phyloP scores from a whole-genome alignment of 306 rosid genomes.

The Pachyrhizus erosus region DNA sequence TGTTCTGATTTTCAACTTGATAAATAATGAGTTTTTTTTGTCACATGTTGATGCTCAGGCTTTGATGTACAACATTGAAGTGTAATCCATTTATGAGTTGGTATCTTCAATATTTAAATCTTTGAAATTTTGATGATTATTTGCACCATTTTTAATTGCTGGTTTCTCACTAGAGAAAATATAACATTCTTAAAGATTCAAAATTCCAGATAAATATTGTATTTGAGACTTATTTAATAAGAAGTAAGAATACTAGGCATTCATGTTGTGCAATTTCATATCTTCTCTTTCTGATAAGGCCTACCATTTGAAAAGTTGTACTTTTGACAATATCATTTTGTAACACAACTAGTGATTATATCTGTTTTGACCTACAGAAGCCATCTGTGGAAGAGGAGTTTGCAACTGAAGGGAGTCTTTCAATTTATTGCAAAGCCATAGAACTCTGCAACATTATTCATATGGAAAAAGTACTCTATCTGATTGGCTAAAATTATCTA shows the following conservation, averaged over 20 bases:
- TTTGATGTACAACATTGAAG: constrained; percentile 14
- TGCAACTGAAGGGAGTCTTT: constrained; percentile 78
- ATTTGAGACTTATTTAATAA: constrained; percentile 29
- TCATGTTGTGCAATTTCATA: constrained; percentile 51
- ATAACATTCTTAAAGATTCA: constrained; percentile 18
- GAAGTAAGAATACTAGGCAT: constrained; percentile 53
- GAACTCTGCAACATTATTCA: constrained; percentile 77
- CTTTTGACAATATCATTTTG: not conserved
- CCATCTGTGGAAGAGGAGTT: constrained; percentile 63
- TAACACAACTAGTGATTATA: not conserved
- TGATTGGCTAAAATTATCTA: constrained; percentile 13
- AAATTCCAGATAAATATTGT: constrained; percentile 1
- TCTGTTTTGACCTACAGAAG: constrained; percentile 48
- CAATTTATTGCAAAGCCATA: constrained; percentile 79
- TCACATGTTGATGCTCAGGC: not conserved
- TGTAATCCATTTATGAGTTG: not conserved
- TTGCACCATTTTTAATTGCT: constrained; percentile 17
- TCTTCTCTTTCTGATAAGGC: constrained; percentile 24
- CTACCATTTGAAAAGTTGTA: not conserved
- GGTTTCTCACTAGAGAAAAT: constrained; percentile 26
- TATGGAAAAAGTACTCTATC: constrained; percentile 58
- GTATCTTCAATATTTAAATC: too few relatives aligned
- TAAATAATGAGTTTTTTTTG: not conserved
- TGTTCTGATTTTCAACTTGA: not conserved
- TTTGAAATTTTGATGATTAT: too few relatives aligned